phyloP scores from a whole-genome alignment of 2,329 filamentous ascomycete species.

The Hypomyces rosellus region DNA sequence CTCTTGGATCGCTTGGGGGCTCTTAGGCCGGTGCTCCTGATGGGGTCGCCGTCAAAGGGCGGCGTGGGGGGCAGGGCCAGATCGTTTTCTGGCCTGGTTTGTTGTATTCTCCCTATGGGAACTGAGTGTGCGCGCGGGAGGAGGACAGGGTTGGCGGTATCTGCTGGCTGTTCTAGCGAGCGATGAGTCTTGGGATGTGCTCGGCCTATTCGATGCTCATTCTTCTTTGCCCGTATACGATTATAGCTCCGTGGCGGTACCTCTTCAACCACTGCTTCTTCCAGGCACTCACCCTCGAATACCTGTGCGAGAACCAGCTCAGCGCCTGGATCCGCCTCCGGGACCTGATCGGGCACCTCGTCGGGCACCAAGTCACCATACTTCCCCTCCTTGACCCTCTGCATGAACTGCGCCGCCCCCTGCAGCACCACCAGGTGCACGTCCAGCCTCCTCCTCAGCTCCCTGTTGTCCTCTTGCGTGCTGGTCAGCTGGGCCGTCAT shows the following conservation, averaged over 20 bases:
- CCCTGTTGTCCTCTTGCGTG: conserved; percentile 1
- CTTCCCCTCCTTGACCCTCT: conserved; percentile 11
- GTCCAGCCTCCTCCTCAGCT: conserved; percentile 14
- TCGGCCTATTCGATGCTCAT: too few species aligned
- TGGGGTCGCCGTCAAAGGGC: conserved; percentile 6
- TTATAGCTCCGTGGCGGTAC: too few species aligned
- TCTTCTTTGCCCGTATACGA: too few species aligned
- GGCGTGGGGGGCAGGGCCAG: conserved; percentile 14
- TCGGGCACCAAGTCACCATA: not conserved
- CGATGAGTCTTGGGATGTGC: too few species aligned
- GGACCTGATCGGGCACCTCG: too few species aligned
- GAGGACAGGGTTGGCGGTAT: too few species aligned
- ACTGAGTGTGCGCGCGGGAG: too few species aligned
- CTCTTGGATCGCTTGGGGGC: conserved; percentile 7
- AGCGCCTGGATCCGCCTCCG: not conserved
- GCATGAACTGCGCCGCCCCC: conserved; percentile 18
- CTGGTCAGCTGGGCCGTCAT: conserved; percentile 11
- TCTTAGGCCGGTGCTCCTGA: conserved; percentile 14
- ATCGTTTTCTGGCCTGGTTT: not conserved
- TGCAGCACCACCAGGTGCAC: conserved; percentile 17
- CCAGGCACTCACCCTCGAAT: not conserved
- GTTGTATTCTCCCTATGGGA: too few species aligned
- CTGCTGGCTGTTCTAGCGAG: too few species aligned
- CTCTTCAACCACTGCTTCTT: not conserved
- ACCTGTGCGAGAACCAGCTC: not conserved